Conservation (phyloP, 1,284 basidiomycete genomes). For the Sphagnurus paluster region DNA sequence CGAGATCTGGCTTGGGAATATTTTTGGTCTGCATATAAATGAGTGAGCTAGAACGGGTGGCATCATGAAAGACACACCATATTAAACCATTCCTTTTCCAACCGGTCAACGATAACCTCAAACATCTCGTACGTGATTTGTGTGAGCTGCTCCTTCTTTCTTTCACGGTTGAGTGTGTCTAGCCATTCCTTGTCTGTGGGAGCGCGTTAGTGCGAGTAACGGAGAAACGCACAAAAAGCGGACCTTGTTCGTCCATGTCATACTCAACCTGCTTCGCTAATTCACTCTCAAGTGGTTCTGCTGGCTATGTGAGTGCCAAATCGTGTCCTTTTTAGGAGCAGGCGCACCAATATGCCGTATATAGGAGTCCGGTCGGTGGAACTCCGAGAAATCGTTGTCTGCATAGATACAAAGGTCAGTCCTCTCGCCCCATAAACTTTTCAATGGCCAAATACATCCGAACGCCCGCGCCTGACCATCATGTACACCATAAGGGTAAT, state of each 20-base stretch:
- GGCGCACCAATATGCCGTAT: slow-evolving; percentile 84
- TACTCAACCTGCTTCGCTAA: slow-evolving; percentile 95
- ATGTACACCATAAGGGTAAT: slow-evolving; percentile 53
- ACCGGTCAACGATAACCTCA: slow-evolving; percentile 94
- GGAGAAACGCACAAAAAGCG: slow-evolving; percentile 4
- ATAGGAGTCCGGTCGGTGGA: slow-evolving; percentile 81
- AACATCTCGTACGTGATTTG: slow-evolving; percentile 85
- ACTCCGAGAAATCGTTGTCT: slow-evolving; percentile 84
- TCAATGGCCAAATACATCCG: slow-evolving; percentile 49
- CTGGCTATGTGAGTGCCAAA: slow-evolving; percentile 3
- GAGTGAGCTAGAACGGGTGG: slow-evolving; percentile 2
- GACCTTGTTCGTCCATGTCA: slow-evolving; percentile 99
- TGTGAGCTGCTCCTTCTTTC: slow-evolving; percentile 78
- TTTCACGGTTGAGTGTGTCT: slow-evolving; percentile 80
- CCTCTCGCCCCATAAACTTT: slow-evolving; percentile 3
- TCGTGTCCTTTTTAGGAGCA: background rate
- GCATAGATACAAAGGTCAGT: slow-evolving; percentile 11
- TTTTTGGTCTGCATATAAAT: slow-evolving; percentile 72
- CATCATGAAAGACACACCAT: slow-evolving; percentile 53
- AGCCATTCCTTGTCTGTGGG: slow-evolving; percentile 94
- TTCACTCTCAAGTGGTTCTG: slow-evolving; percentile 93
- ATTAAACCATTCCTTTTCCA: slow-evolving; percentile 99
- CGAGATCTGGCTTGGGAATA: slow-evolving; percentile 82
- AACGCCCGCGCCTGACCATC: slow-evolving; percentile 55
- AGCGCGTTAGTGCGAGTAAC: slow-evolving; percentile 1